Conservation (phyloP, 352 stramenopile genomes). For the Phytopythium chamaehyphon region DNA sequence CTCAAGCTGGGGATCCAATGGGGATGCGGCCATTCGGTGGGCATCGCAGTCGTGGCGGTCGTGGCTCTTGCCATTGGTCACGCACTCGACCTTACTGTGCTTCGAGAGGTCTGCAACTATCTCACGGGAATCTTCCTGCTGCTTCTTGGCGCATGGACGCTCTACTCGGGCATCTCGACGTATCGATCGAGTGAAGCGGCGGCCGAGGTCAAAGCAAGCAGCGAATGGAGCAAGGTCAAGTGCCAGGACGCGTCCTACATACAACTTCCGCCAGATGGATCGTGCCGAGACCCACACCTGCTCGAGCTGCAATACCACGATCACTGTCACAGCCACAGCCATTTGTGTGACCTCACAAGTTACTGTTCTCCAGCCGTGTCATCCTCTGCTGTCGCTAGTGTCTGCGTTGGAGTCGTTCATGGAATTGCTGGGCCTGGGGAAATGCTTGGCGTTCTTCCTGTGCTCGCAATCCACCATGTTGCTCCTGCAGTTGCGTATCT, state of each 20-base stretch:
- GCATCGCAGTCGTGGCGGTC: conserved; percentile 66
- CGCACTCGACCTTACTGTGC: conserved; percentile 20
- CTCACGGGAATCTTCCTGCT: conserved; percentile 60
- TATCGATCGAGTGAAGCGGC: conserved; percentile 7
- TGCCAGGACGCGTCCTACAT: conserved; percentile 57
- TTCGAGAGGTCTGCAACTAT: conserved; percentile 53
- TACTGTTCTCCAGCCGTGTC: not conserved
- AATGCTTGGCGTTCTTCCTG: conserved; percentile 82
- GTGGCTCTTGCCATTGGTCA: conserved; percentile 49
- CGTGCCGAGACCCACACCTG: conserved; percentile 5
- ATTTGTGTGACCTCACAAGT: conserved; percentile 5
- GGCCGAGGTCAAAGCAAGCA: conserved; percentile 13
- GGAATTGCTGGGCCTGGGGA: conserved; percentile 76
- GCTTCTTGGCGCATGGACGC: conserved; percentile 49
- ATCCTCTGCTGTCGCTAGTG: conserved; percentile 26
- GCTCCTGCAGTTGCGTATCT: conserved; percentile 74
- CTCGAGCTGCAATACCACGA: conserved; percentile 4
- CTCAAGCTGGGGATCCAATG: conserved; percentile 85
- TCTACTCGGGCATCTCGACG: conserved; percentile 31
- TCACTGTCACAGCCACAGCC: conserved; percentile 9
- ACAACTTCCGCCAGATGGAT: conserved; percentile 29
- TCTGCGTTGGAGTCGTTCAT: conserved; percentile 80
- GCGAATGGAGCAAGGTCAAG: conserved; percentile 44
- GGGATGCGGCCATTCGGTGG: conserved; percentile 84
- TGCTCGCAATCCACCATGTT: conserved; percentile 62